These are phyloP conservation scores for Penicillium freii DNA, from an alignment of 2,329 filamentous ascomycete species.

Conservation along the genomic window DNA sequence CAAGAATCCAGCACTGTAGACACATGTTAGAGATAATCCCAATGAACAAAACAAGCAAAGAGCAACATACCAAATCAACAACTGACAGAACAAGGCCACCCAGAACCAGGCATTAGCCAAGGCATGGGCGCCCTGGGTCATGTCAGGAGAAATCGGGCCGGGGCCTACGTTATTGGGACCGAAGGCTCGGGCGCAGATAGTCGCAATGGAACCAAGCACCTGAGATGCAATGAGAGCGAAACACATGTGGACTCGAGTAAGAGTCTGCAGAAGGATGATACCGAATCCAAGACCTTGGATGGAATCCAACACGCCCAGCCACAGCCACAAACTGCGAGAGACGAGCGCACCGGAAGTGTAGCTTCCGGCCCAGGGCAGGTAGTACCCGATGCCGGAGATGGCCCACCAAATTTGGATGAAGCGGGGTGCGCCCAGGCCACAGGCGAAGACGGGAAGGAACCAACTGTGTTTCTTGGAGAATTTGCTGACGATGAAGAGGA, in stretches of 20 bases:
- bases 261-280: slow-evolving; percentile 65
- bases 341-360: slow-evolving; percentile 55
- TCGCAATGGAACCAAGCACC: slow-evolving; percentile 60
- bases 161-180: slow-evolving; percentile 62
- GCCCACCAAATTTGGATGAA: slow-evolving; percentile 69
- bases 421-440: slow-evolving; percentile 62
- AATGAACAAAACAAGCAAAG: slow-evolving; percentile 5
- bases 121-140: slow-evolving; percentile 49
- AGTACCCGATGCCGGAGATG: slow-evolving; percentile 58
- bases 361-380: slow-evolving; percentile 58
- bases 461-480: slow-evolving; percentile 61
- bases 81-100: slow-evolving; percentile 59
- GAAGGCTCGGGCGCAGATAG: slow-evolving; percentile 60
- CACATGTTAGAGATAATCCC: slow-evolving; percentile 7
- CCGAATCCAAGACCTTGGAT: slow-evolving; percentile 66
- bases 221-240: slow-evolving; percentile 61
- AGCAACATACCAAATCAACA: slow-evolving; percentile 59
- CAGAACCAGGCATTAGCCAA: slow-evolving; percentile 59
- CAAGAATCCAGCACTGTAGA: slow-evolving; percentile 38
- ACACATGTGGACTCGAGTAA: slow-evolving; percentile 63
- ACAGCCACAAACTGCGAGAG: slow-evolving; percentile 62
- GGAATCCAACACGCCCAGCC: slow-evolving; percentile 64
- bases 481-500: slow-evolving; percentile 50
- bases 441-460: slow-evolving; percentile 66
- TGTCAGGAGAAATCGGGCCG: slow-evolving; percentile 61